These are phyloP conservation scores for Huntiella moniliformis DNA, from an alignment of 2,329 filamentous ascomycete species.

Conservation along the genomic window DNA sequence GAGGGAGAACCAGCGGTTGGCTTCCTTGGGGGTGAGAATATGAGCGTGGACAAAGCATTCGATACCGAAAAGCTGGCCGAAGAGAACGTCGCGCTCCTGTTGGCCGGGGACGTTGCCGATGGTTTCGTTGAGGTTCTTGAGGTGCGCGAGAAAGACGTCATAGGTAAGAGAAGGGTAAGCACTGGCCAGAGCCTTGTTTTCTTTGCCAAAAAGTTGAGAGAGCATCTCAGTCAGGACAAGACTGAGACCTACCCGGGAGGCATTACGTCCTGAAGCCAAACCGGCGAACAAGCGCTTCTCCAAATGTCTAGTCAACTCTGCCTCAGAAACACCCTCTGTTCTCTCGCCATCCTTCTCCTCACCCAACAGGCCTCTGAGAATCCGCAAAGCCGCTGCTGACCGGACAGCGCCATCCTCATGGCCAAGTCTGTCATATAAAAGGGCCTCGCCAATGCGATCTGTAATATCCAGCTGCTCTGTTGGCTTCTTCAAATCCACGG, in stretches of 20 bases:
- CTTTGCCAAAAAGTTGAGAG: constrained; percentile 42
- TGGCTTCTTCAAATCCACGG: constrained; percentile 10
- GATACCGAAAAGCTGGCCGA: constrained; percentile 73
- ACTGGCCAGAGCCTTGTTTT: constrained; percentile 23
- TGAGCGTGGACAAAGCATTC: constrained; percentile 70
- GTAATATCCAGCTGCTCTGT: constrained; percentile 29
- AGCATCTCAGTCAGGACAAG: constrained; percentile 71
- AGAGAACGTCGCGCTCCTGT: constrained; percentile 70
- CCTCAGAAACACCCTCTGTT: constrained; percentile 23
- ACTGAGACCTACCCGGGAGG: constrained; percentile 74
- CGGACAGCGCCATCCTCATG: constrained; percentile 39
- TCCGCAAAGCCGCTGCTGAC: constrained; percentile 37
- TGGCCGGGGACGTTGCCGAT: constrained; percentile 39
- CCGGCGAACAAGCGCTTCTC: constrained; percentile 63
- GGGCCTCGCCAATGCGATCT: constrained; percentile 38
- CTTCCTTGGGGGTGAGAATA: constrained; percentile 40
- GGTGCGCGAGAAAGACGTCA: constrained; percentile 31
- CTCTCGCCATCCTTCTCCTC: constrained; percentile 19
- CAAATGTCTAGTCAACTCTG: constrained; percentile 37
- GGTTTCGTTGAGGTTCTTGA: constrained; percentile 36
- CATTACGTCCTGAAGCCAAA: constrained; percentile 76
- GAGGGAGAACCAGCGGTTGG: constrained; percentile 43
- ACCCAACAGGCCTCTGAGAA: constrained; percentile 35
- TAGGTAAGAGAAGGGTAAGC: constrained; percentile 37
- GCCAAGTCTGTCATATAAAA: constrained; percentile 41